Evolutionary conservation across 176 grass and related monocot species (phyloP), one percentile per base, ranked within the genome.

Genomic region (Triticum urartu): DNA sequence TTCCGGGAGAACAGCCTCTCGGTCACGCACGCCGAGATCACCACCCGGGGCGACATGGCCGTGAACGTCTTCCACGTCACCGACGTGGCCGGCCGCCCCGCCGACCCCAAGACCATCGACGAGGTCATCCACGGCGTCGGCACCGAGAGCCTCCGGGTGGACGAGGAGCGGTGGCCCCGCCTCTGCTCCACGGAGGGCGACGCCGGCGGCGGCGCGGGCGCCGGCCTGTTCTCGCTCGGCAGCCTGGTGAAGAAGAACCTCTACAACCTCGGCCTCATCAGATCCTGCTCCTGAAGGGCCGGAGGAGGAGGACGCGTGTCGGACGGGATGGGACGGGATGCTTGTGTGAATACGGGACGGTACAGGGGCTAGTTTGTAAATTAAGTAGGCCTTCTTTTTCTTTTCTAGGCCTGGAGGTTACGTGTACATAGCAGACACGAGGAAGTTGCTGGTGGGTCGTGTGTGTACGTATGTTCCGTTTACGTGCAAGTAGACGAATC

Each of bases 1-100:
- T 98, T 98, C 91, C 68, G 92, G 34, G 93, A 95, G 92, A 94
- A 95, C 61, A 86, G 96, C 67, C 94, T 98, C 84, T 93, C 91
- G 5, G 93, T 98, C 14, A 92, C 86, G 38, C 89, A 88, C 66
- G 93, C 94, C 14, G 96, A 98, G 84, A 93, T 98, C 75, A 84
- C 87, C 12, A 98, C 96, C 74, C 62, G 84, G 75, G 92, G 26
- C 38, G 88, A 95, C 77, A 91, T 79, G 88, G 96, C 96, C 7
- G 63, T 79, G 65, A 92, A 98, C 33, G 88, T 89, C 78, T 98
- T 98, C 87, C 89, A 94, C 43, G 92, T 98, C 67, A 95, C 94
- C 1, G 93, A 91, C 65, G 91, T 69, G 12, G 81, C 84, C 32
- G 96, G 93, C 9, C 79, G 65, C 1, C 87, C 87, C 0, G 92